Evolutionary conservation across 352 stramenopile genomes (phyloP).

Genomic region (Pythium utonaiense): DNA sequence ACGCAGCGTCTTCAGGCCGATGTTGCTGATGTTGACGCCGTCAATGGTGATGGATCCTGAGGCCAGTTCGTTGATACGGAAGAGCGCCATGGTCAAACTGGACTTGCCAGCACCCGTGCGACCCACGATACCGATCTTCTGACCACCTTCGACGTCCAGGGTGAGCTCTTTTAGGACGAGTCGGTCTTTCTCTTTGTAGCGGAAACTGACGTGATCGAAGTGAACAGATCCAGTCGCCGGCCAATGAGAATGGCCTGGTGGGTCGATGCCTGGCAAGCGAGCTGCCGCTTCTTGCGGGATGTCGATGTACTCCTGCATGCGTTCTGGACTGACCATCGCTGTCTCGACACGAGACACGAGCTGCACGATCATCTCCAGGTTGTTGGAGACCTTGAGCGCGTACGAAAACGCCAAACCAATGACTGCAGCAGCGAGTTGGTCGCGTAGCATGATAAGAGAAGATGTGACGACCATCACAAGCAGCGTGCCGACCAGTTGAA

Average conservation of each 20-base stretch:
- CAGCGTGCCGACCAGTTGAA: constrained; percentile 39
- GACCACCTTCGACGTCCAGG: constrained; percentile 34
- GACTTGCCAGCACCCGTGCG: constrained; percentile 84
- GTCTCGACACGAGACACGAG: constrained; percentile 37
- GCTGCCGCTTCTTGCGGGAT: constrained; percentile 24
- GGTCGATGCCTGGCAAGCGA: background rate
- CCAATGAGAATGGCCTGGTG: constrained; percentile 31
- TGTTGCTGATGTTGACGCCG: constrained; percentile 28
- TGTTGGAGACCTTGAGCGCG: constrained; percentile 71
- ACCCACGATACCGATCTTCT: constrained; percentile 82
- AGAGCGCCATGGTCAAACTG: constrained; percentile 85
- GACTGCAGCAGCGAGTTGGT: constrained; percentile 46
- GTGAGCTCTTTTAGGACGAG: constrained; percentile 38
- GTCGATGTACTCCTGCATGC: constrained; percentile 37
- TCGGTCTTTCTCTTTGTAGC: constrained; percentile 60
- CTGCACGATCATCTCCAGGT: constrained; percentile 66
- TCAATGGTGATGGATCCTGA: constrained; percentile 38
- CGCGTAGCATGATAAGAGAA: constrained; percentile 26
- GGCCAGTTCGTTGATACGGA: constrained; percentile 90
- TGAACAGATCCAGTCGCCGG: constrained; percentile 49
- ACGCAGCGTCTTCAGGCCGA: constrained; percentile 21
- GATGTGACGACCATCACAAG: constrained; percentile 32
- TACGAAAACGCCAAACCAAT: constrained; percentile 86
- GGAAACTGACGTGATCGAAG: constrained; percentile 72
- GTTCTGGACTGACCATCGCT: constrained; percentile 52